phyloP scores from a whole-genome alignment of 2,329 filamentous ascomycete genomes.

The Fusarium brachygibbosum region DNA sequence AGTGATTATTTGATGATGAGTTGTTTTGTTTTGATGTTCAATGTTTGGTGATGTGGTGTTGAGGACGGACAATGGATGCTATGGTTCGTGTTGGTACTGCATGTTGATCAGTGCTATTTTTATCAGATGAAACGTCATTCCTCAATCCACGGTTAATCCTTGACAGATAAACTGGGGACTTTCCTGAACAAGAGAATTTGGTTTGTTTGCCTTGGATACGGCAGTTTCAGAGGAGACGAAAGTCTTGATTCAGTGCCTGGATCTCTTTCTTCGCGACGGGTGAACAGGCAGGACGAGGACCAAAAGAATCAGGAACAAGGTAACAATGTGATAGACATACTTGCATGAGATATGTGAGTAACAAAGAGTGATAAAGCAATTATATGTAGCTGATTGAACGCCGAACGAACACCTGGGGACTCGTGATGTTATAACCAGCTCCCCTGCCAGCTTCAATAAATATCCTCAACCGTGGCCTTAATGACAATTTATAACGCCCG shows the following conservation, averaged over 20 bases:
- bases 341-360: background rate
- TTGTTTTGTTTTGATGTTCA: background rate
- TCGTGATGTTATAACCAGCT: background rate
- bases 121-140: constrained; percentile 2
- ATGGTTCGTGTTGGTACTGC: background rate
- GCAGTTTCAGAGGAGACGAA: background rate
- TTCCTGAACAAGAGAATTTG: background rate
- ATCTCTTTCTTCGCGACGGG: background rate
- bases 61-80: background rate
- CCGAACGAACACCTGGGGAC: background rate
- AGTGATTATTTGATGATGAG: background rate
- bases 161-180: constrained; percentile 1
- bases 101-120: constrained; percentile 5
- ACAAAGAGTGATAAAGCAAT: background rate
- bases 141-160: background rate
- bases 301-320: background rate
- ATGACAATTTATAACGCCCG: background rate
- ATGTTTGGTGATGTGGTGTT: background rate
- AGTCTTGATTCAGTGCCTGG: background rate
- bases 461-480: background rate
- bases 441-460: background rate
- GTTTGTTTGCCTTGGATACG: background rate
- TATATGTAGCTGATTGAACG: background rate
- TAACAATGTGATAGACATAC: background rate
- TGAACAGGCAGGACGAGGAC: background rate